Percentiles rank a stretch among this genome's conserved stretches.
Conservation (phyloP, 1,284 basidiomycete genomes). For the Hymenochaete sp. region DNA sequence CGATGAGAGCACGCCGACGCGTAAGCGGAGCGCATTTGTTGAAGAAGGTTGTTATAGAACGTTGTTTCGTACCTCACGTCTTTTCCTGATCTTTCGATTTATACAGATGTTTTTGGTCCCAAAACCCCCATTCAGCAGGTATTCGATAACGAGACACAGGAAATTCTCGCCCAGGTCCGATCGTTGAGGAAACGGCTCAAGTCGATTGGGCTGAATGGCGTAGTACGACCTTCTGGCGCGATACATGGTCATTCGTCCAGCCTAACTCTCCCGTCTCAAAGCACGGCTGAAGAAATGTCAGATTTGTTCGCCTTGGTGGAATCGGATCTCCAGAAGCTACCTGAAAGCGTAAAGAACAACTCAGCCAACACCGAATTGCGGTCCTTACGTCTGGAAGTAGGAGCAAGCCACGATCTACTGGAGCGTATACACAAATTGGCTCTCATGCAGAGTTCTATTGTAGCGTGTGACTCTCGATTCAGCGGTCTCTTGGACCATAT, state of each 20-base stretch:
- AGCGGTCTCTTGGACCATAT: slow-evolving; percentile 77
- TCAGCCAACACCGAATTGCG: slow-evolving; percentile 46
- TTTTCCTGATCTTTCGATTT: no score
- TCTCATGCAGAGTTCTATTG: slow-evolving; percentile 39
- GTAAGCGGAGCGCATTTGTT: slow-evolving; percentile 15
- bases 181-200: slow-evolving; percentile 17
- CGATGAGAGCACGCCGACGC: slow-evolving; percentile 17
- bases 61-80: no score
- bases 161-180: slow-evolving; percentile 11
- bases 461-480: slow-evolving; percentile 58
- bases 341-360: slow-evolving; percentile 32
- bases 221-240: slow-evolving; percentile 22
- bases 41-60: slow-evolving; percentile 18
- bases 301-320: slow-evolving; percentile 39
- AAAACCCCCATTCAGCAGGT: slow-evolving; percentile 3
- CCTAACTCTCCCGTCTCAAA: slow-evolving; percentile 42
- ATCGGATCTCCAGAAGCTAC: slow-evolving; percentile 40
- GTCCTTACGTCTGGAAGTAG: slow-evolving; percentile 51
- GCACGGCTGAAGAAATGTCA: slow-evolving; percentile 37
- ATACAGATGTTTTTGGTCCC: slow-evolving; percentile 15
- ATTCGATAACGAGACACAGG: slow-evolving; percentile 7
- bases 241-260: slow-evolving; percentile 27
- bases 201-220: slow-evolving; percentile 40
- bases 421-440: slow-evolving; percentile 44
- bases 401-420: slow-evolving; percentile 41